Base-by-base conservation (phyloP, 2,329 filamentous ascomycete species). In the Monilinia polystroma region DNA sequence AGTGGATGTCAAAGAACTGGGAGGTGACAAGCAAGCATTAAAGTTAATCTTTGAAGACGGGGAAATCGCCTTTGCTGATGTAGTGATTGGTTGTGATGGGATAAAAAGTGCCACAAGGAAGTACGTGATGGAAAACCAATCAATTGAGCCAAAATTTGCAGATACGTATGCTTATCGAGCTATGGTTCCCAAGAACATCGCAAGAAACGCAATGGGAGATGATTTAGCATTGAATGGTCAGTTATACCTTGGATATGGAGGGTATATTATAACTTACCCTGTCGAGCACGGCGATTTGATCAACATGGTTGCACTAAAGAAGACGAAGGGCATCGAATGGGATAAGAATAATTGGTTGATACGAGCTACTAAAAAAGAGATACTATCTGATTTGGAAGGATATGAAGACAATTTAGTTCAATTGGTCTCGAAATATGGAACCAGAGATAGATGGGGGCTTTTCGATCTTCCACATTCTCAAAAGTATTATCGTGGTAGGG, bases 81-180 rank as follows among this genome's bases (percentile, higher is more conserved):
- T 80, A 1, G 82, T 87, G 0, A 79, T 90, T 66, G 87, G 85
- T 6, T 87, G 85, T 73, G 87, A 90, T 75, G 87, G 87, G 0
- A 87, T 90, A 72, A 86, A 86, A 73, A 86, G 84, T 0, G 78
- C 79, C 4, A 79, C 84, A 3, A 79, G 87, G 10, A 74, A 81
- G 41, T 74, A 84, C 18, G 75, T 90, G 6, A 77, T 88, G 4
- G 84, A 83, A 0, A 73, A 79, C 2, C 58, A 72, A 47, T 68
- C 73, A 62, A 62, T 68, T 26, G 66, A 53, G 57, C 67, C 68
- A 5, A 54, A 71, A 54, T 90, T 86, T 73, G 82, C 82, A 0
- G 79, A 82, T 43, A 86, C 87, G 69, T 85, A 85, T 75, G 87
- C 84, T 45, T 90, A 87, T 75, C 81, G 88, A 8, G 84, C 84